These are phyloP conservation scores for Metschnikowia lachancei DNA, from an alignment of 805 yeast species.

Conservation along the genomic window DNA sequence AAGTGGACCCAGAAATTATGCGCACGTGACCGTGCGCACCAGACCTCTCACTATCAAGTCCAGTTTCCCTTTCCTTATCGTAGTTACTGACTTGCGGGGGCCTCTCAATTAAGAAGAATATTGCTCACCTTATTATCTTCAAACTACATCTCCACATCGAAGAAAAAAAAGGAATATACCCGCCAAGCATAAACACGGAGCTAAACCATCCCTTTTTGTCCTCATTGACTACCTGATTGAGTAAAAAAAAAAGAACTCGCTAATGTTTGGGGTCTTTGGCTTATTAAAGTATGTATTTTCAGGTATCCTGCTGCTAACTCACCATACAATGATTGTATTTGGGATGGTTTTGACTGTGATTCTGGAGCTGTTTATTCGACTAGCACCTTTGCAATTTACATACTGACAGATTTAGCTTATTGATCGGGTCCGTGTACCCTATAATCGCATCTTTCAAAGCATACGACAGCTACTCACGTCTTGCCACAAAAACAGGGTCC, in stretches of 20 bases:
- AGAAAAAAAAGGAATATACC: background rate
- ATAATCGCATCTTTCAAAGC: slow-evolving; percentile 60
- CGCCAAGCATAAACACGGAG: too few relatives aligned
- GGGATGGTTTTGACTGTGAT: too few relatives aligned
- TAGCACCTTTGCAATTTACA: background rate
- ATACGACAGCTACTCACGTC: slow-evolving; percentile 40
- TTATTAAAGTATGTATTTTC: slow-evolving; percentile 12
- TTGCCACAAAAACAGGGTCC: slow-evolving; percentile 29
- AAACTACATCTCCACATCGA: background rate
- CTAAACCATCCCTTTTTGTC: too few relatives aligned
- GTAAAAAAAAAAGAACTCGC: too few relatives aligned
- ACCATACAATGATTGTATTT: too few relatives aligned
- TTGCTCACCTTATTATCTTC: background rate
- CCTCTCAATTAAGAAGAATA: background rate
- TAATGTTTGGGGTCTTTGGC: slow-evolving; percentile 14
- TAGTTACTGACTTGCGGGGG: background rate
- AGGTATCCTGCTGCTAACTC: background rate
- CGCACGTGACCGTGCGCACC: slow-evolving; percentile 3
- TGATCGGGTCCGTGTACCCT: slow-evolving; percentile 53
- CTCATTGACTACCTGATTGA: too few relatives aligned
- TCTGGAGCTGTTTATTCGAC: too few relatives aligned
- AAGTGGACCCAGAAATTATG: background rate
- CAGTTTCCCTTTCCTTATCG: slow-evolving; percentile 9
- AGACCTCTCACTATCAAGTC: background rate
- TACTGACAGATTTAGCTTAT: slow-evolving; percentile 16